Evolutionary conservation across 129 eudicot species (phyloP), one percentile per base, ranked within the genome.

Genomic region (Centrapalus pauciflorus): DNA sequence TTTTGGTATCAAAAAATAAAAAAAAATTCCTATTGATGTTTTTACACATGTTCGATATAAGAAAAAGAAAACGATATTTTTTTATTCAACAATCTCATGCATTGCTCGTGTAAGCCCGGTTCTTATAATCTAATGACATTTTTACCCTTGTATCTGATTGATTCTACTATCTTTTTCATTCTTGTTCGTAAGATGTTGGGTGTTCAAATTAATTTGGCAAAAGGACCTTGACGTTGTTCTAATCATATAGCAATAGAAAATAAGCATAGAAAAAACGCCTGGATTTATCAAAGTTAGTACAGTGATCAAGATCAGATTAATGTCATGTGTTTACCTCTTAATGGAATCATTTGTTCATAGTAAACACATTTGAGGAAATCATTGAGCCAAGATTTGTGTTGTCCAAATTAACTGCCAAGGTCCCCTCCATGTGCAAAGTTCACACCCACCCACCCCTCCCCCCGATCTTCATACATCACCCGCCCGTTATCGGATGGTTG

Each of bases 291-390:
- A 41, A 78, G 14, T 37, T 49, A 66, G 79, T 81, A 77, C 81
- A 69, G 27, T 76, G 72, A 68, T 73, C 85, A 76, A 83, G 72
- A 83, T 73, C 67, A 82, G 84, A 78, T 82, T 79, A 49, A 71
- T n/a, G n/a, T n/a, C n/a, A n/a, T n/a, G n/a, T n/a, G n/a, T n/a
- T n/a, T n/a, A n/a, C n/a, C n/a, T n/a, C n/a, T n/a, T n/a, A n/a
- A n/a, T n/a, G n/a, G n/a, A n/a, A n/a, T n/a, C n/a, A n/a, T n/a
- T n/a, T n/a, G n/a, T n/a, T n/a, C n/a, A 70, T 35, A 61, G 52
- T 64, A 38, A 41, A 58, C 67, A 65, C 37, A 33, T 24, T 62
- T 55, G 29, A 27, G 71, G 68, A 60, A 41, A 72, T 70, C 43
- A 73, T 78, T 79, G 81, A 68, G 70, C 71, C 14, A 66, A 73